A percentile compares a stretch with the other conserved stretches of the same genome.
These are phyloP conservation scores for Tulasnella sp. DNA, from an alignment of 768 basidiomycete genomes.

Conservation along the genomic window DNA sequence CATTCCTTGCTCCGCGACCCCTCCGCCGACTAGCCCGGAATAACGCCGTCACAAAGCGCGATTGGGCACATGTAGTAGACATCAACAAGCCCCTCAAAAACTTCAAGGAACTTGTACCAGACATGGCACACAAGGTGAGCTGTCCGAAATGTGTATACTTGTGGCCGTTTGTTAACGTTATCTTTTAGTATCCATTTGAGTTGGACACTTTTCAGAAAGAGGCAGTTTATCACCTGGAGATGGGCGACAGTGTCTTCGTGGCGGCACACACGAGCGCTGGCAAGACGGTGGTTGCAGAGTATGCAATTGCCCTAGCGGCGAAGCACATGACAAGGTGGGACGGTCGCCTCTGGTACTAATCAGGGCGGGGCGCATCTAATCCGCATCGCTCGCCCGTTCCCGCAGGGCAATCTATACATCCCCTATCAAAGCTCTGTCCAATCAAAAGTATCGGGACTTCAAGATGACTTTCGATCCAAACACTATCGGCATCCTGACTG, in stretches of 20 bases:
- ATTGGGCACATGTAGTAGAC: constrained; percentile 97
- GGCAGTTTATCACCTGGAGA: constrained; percentile 93
- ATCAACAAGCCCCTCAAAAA: constrained; percentile 82
- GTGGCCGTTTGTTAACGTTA: neutral
- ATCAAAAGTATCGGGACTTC: constrained; percentile 98
- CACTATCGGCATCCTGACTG: constrained; percentile 91
- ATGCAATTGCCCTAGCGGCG: constrained; percentile 91
- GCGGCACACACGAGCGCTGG: constrained; percentile 99
- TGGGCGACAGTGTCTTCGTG: constrained; percentile 98
- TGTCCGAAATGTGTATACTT: neutral
- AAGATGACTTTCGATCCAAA: constrained; percentile 88
- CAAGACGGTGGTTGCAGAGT: constrained; percentile 98
- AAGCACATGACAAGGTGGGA: constrained; percentile 96
- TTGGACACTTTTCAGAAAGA: constrained; percentile 98
- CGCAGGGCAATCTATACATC: constrained; percentile 93
- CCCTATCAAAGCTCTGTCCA: constrained; percentile 96
- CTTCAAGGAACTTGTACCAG: constrained; percentile 85
- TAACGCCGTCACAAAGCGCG: constrained; percentile 56
- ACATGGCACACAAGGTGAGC: constrained; percentile 84
- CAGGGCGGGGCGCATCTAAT: neutral
- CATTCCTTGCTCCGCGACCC: constrained; percentile 45
- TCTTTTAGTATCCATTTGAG: constrained; percentile 86
- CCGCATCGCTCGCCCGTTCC: neutral
- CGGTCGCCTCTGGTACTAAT: neutral
- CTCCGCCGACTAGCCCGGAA: constrained; percentile 31